phyloP scores from a whole-genome alignment of 116 monocot species.

The Iris pallida region DNA sequence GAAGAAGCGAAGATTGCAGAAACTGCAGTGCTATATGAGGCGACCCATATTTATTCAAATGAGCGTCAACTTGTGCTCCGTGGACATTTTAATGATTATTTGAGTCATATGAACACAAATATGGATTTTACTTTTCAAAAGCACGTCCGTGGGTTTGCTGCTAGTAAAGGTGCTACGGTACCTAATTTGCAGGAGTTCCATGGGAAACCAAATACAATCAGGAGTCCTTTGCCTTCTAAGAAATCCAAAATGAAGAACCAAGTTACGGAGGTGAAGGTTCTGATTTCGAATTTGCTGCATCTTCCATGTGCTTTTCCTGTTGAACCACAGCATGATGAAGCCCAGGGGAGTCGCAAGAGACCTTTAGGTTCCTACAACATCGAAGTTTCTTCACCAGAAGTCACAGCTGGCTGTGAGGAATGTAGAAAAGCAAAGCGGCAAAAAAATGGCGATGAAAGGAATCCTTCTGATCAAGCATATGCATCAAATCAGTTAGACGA shows the following conservation, averaged over 20 bases:
- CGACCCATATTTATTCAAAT: constrained; percentile 59
- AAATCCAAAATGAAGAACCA: constrained; percentile 39
- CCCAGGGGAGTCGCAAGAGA: constrained; percentile 39
- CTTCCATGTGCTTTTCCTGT: constrained; percentile 37
- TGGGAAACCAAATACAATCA: constrained; percentile 11
- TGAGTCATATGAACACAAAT: constrained; percentile 16
- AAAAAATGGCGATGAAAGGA: constrained; percentile 56
- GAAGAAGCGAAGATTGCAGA: constrained; percentile 68
- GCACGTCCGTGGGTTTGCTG: constrained; percentile 10
- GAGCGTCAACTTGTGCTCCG: constrained; percentile 79
- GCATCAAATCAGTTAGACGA: constrained; percentile 65
- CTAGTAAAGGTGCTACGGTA: constrained; percentile 28
- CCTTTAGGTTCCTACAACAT: constrained; percentile 26
- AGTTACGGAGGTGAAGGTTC: constrained; percentile 50
- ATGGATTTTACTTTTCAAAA: constrained; percentile 20
- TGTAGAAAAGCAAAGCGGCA: constrained; percentile 64
- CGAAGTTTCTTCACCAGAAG: constrained; percentile 53
- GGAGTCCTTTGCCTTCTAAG: constrained; percentile 8
- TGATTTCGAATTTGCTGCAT: constrained; percentile 58
- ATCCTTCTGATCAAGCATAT: constrained; percentile 29
- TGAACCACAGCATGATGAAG: constrained; percentile 40
- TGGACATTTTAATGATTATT: constrained; percentile 34
- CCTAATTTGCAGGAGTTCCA: constrained; percentile 20
- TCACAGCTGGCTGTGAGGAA: constrained; percentile 58
- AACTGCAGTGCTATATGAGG: constrained; percentile 32